Evolutionary conservation across 306 rosid species (phyloP), one percentile per base, ranked within the genome.

Genomic region (Dryas octopetala): DNA sequence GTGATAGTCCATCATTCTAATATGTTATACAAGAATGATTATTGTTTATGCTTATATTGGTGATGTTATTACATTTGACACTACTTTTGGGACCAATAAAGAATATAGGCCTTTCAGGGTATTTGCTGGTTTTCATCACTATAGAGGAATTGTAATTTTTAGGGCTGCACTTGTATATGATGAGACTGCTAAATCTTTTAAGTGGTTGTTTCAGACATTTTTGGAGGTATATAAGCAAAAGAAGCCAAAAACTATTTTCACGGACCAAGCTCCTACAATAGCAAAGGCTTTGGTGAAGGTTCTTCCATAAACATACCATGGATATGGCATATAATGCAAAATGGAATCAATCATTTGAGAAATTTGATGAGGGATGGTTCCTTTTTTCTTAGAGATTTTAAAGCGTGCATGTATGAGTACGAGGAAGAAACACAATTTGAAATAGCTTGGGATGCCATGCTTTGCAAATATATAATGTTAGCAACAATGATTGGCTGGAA

Each of bases 91-190:
- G 8, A 45, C 49, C 3, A 66, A 44, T 12, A 66, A 66, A 47
- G 54, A 44, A 17, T 32, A 66, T 45, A 13, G 32, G 43, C 71
- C 71, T 16, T 46, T 13, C 15, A 55, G 51, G 1, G 26, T 66
- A 32, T 66, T 66, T 66, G 28, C 54, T 43, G 40, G 71, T 12
- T 19, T 66, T 66, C 46, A 66, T 64, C 68, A 64, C 16, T 23
- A 64, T 5, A 44, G 26, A 47, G 54, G 16, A 46, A 66, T 38
- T 6, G 71, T 66, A 4, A 66, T 66, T 12, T 66, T 66, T 60
- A 41, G 71, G 52, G 54, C 23, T n/a, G 54, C 51, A 45, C n/a
- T 66, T 4, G 1, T 66, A 4, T 66, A 66, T 15, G 51, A 66
- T 46, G 71, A 66, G 32, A 44, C 68, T 7, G 5, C 45, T 41